Conservation (phyloP, 78 protist species). For the Dictyostelium brefeldianum region DNA sequence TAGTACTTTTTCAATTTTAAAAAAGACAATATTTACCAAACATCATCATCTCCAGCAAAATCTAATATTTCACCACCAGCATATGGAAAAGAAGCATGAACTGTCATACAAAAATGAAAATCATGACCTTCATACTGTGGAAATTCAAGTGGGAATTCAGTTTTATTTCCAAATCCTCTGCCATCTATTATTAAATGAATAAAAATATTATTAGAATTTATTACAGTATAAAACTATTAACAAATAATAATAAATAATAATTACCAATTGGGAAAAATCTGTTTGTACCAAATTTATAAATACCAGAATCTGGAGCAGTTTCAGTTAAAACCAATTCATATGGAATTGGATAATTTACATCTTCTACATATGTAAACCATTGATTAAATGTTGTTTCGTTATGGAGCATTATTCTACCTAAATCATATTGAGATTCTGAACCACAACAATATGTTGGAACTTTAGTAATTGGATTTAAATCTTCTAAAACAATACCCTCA, state of each 20-base stretch:
- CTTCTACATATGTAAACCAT: not conserved
- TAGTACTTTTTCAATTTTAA: no score
- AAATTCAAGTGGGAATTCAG: not conserved
- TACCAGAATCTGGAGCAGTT: not conserved
- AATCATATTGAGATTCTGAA: not conserved
- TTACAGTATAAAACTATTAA: no score
- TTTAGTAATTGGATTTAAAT: not conserved
- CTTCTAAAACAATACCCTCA: not conserved
- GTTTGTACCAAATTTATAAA: not conserved
- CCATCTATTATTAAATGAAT: not conserved
- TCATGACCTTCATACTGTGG: not conserved
- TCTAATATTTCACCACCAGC: not conserved
- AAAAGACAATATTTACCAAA: conserved; percentile 6
- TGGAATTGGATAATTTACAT: not conserved
- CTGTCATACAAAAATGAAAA: not conserved
- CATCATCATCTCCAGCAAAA: conserved; percentile 61
- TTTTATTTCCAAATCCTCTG: not conserved
- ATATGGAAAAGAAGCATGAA: conserved; percentile 15
- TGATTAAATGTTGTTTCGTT: not conserved
- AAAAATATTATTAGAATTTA: no score
- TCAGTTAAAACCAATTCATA: not conserved
- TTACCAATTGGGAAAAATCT: conserved; percentile 10
- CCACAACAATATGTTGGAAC: conserved; percentile 5
- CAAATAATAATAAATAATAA: no score
- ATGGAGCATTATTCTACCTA: not conserved